These are phyloP conservation scores for Staphylotrichum longicolle DNA, from an alignment of 495 filamentous ascomycete species.

Conservation along the genomic window DNA sequence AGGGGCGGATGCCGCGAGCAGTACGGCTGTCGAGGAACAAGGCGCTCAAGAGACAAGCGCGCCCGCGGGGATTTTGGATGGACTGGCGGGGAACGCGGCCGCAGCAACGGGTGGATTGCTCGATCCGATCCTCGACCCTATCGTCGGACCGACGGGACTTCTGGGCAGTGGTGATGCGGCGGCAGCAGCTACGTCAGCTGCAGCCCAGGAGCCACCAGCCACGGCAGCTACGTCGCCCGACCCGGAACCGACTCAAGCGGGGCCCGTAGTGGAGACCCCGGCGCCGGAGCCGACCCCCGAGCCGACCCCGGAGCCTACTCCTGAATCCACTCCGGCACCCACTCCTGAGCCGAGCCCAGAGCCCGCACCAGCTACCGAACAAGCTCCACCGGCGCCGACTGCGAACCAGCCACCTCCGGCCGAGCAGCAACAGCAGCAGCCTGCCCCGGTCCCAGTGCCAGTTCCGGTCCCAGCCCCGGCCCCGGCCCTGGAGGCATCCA, in stretches of 20 bases:
- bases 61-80: background rate
- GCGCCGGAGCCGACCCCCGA: conserved; percentile 9
- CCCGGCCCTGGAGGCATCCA: conserved; percentile 1
- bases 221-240: conserved; percentile 1
- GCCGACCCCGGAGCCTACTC: background rate
- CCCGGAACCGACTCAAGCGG: conserved; percentile 12
- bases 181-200: background rate
- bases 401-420: background rate
- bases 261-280: conserved; percentile 16
- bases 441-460: conserved; percentile 6
- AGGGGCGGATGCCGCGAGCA: conserved; percentile 4
- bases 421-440: conserved; percentile 10
- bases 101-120: conserved; percentile 7
- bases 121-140: conserved; percentile 2
- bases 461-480: conserved; percentile 5
- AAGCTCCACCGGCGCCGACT: background rate
- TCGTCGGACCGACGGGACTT: conserved; percentile 9
- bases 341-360: conserved; percentile 7
- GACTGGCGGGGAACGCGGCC: background rate
- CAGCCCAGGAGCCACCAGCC: background rate
- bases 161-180: background rate
- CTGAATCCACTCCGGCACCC: conserved; percentile 6
- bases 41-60: background rate
- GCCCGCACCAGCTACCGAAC: conserved; percentile 1
- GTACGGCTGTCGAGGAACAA: conserved; percentile 1